Base-by-base conservation (phyloP, 192 early-diverging fungal species). In the Entomortierella lignicola region DNA sequence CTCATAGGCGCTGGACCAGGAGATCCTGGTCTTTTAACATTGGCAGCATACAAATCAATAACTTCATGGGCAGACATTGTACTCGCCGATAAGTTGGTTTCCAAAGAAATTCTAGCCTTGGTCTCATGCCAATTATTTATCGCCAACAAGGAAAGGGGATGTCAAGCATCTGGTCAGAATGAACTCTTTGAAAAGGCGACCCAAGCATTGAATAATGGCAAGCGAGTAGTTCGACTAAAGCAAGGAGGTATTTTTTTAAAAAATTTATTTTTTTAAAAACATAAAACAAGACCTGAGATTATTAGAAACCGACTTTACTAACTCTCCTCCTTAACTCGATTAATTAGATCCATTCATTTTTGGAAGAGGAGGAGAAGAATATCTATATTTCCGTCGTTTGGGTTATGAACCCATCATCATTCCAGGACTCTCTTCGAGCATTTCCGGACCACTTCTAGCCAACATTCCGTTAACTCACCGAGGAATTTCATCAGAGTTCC, bases 321-420 rank as follows among this genome's bases (percentile, higher is more conserved):
- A 37, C 34, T 37, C 34, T 37, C 10, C 34, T 10, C 10, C 34
- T 37, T 37, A 4, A 37, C 34, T 37, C 15, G 21, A 4, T 11
- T 7, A 27, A 13, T 25, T 21, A 87, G 95, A 98, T 75, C 94
- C 94, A 55, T 97, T 93, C 82, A 87, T 98, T 27, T 97, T 96
- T 82, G 97, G 96, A 27, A 91, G 97, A 54, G 97, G 96, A 43
- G 95, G 91, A 29, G 97, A 98, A 77, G 97, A 98, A 69, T 82
- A 92, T 21, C 55, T 92, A 23, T 92, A 89, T 60, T 93, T 94
- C 79, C 82, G 87, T 29, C 71, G 83, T 11, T 81, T 89, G 61
- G 95, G 95, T 21, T 92, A 88, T 58, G 89, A 92, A 29, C 83
- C 86, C 7, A 83, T 85, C 32, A 85, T 95, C 10, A 74, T 95